Evolutionary conservation across 2,329 filamentous ascomycete genomes (phyloP).

Genomic region (Colletotrichum salicis): DNA sequence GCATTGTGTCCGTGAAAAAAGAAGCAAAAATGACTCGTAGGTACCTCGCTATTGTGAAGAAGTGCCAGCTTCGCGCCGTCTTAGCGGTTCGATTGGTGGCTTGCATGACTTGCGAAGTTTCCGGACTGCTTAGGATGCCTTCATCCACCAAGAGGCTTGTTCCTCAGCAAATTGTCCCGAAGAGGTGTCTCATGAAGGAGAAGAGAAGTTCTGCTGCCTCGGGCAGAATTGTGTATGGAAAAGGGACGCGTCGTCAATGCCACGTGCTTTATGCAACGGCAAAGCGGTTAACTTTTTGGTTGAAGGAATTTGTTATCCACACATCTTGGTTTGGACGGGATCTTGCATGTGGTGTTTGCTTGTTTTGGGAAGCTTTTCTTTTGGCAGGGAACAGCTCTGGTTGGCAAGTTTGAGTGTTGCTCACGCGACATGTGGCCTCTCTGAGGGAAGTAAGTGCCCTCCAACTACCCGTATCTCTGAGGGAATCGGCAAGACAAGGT

Average conservation of each 20-base stretch:
- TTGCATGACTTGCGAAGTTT: constrained; percentile 8
- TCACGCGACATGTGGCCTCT: constrained; percentile 22
- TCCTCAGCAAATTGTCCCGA: constrained; percentile 4
- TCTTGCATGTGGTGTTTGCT: constrained; percentile 14
- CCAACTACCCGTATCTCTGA: not conserved
- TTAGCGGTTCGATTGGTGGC: constrained; percentile 10
- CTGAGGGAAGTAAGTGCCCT: not conserved
- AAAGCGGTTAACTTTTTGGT: not conserved
- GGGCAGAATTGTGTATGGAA: not conserved
- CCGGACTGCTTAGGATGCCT: not conserved
- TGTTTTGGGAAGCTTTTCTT: constrained; percentile 11
- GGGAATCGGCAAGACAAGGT: not conserved
- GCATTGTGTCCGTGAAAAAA: not conserved
- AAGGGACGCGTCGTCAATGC: not conserved
- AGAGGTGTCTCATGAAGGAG: not conserved
- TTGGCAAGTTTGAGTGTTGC: constrained; percentile 10
- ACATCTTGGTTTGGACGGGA: constrained; percentile 13
- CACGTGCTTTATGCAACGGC: not conserved
- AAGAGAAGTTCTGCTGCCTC: not conserved
- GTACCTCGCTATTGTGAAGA: not conserved
- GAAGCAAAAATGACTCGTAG: constrained; percentile 17
- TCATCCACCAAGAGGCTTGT: not conserved
- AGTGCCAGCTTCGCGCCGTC: not conserved
- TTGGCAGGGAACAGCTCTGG: constrained; percentile 22
- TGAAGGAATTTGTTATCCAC: not conserved